Percentiles rank a stretch among this genome's conserved stretches.
Conservation (phyloP, 805 yeast species). For the Deakozyma indianensis region DNA sequence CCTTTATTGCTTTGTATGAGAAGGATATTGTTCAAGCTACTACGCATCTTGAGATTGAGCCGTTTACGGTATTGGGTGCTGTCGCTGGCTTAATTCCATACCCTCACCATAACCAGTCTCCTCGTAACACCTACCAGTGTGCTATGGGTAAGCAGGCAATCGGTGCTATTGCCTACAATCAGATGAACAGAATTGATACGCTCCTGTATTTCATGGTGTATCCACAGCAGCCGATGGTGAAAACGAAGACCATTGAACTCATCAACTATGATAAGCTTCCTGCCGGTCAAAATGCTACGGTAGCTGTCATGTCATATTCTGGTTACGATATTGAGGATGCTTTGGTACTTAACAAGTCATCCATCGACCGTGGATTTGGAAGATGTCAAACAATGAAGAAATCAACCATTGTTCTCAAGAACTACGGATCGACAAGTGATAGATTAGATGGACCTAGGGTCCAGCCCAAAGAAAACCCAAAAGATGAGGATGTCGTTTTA, state of each 20-base stretch:
- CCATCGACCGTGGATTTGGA: constrained; percentile 93
- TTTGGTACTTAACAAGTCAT: constrained; percentile 80
- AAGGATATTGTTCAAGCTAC: constrained; percentile 38
- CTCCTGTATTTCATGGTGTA: constrained; percentile 90
- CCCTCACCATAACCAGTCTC: constrained; percentile 87
- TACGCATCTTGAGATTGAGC: constrained; percentile 92
- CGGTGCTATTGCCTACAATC: constrained; percentile 97
- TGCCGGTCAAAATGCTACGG: constrained; percentile 98
- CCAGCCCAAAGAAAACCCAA: constrained; percentile 1
- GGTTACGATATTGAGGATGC: constrained; percentile 99
- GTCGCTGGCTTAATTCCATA: constrained; percentile 88
- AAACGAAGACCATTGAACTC: constrained; percentile 89
- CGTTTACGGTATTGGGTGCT: constrained; percentile 83
- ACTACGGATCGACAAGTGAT: constrained; percentile 89
- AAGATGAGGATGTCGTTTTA: constrained; percentile 56
- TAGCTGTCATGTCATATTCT: constrained; percentile 97
- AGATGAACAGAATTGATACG: constrained; percentile 90
- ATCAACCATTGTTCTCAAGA: constrained; percentile 75
- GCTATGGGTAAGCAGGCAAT: constrained; percentile 99
- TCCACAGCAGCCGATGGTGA: constrained; percentile 99
- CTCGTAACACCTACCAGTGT: constrained; percentile 85
- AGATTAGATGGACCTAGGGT: constrained; percentile 65
- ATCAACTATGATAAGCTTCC: constrained; percentile 93
- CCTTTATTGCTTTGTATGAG: constrained; percentile 83
- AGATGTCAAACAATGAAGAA: constrained; percentile 92